Conservation (phyloP, 805 yeast genomes). For the Saccharomycopsis olivae region DNA sequence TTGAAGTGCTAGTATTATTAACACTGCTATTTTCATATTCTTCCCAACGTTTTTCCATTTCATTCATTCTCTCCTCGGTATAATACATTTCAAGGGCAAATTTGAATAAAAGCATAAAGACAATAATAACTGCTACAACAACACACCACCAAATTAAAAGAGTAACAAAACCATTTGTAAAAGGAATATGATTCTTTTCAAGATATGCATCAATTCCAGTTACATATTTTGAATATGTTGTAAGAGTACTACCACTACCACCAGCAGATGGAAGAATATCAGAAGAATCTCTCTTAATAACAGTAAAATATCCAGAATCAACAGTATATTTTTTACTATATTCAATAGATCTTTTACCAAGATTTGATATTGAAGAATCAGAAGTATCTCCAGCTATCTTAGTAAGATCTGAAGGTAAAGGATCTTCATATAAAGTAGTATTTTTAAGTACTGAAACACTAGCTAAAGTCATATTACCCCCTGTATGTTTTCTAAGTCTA, state of each 20-base stretch:
- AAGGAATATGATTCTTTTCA: conserved; percentile 23
- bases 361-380: not conserved
- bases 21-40: conserved; percentile 2
- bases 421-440: conserved; percentile 18
- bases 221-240: conserved; percentile 19
- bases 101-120: conserved; percentile 21
- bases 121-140: conserved; percentile 20
- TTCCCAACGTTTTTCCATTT: conserved; percentile 7
- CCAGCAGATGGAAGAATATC: not conserved
- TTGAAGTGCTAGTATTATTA: not conserved
- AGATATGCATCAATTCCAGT: conserved; percentile 24
- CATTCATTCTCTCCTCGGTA: conserved; percentile 12
- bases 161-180: conserved; percentile 25
- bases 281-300: not conserved
- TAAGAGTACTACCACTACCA: conserved; percentile 1
- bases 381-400: not conserved
- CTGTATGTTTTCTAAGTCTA: conserved; percentile 21
- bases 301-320: not conserved
- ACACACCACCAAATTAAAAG: conserved; percentile 25
- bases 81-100: conserved; percentile 20
- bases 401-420: not conserved
- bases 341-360: not conserved
- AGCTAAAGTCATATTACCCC: conserved; percentile 23
- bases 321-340: not conserved
- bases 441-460: conserved; percentile 15